Percentiles rank a stretch among this genome's conserved stretches.
Conservation (phyloP, 768 basidiomycete species). For the Boletus pseudopeckii region DNA sequence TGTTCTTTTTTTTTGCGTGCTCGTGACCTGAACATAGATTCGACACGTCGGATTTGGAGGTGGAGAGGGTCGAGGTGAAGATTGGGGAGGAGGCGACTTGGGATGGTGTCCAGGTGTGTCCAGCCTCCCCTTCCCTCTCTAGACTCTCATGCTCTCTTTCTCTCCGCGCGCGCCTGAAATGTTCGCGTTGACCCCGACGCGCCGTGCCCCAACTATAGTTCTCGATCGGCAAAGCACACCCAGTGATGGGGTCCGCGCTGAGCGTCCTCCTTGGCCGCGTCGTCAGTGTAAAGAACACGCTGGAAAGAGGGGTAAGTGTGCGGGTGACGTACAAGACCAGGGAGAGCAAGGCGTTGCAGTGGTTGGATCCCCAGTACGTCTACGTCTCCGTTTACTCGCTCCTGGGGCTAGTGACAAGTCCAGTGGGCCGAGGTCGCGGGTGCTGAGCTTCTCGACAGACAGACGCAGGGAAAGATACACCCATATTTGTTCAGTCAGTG, state of each 20-base stretch:
- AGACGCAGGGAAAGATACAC: constrained; percentile 84
- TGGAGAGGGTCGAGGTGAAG: constrained; percentile 48
- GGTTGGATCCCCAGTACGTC: constrained; percentile 74
- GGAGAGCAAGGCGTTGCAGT: constrained; percentile 76
- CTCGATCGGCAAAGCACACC: constrained; percentile 51
- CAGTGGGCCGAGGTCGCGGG: background rate
- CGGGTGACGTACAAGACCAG: constrained; percentile 70
- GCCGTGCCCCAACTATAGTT: constrained; percentile 36
- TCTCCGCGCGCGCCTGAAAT: background rate
- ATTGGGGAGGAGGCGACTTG: constrained; percentile 41
- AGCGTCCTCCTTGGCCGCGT: constrained; percentile 49
- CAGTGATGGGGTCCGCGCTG: constrained; percentile 75
- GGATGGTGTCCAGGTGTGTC: constrained; percentile 43
- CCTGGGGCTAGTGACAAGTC: background rate
- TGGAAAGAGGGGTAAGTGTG: constrained; percentile 38
- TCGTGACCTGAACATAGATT: constrained; percentile 40
- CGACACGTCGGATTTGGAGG: constrained; percentile 69
- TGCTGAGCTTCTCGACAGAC: constrained; percentile 39
- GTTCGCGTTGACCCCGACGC: background rate
- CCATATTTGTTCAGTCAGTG: constrained; percentile 93
- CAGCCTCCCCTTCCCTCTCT: no score
- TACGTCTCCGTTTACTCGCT: background rate
- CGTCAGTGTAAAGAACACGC: constrained; percentile 25
- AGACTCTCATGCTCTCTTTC: background rate
- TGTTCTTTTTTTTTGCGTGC: background rate